Base-by-base conservation (phyloP, 179 eudicot species). In the Sideroxylon spinosum region DNA sequence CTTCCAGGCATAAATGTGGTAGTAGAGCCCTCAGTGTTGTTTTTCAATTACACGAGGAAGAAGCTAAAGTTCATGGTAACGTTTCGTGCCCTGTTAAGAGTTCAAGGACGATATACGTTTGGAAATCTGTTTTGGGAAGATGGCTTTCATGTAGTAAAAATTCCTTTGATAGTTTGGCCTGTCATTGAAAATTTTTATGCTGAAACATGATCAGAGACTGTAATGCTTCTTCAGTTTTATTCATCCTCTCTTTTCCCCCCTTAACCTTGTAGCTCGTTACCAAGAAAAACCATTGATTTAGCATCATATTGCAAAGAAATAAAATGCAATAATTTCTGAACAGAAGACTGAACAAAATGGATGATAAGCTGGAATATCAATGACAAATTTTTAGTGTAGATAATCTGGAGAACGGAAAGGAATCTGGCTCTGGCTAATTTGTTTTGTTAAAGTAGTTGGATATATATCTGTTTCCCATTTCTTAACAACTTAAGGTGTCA, bases 101-200 rank as follows among this genome's bases (percentile, higher is more conserved):
- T 83, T 49, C 84, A 79, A 53, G 88, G 86, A 20, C 73, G 85
- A 72, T 85, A 83, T 78, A 50, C 86, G 7, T 87, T 87, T 85
- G 90, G 90, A 16, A 75, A 78, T 76, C 76, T 87, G 64, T 81
- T 68, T 32, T 85, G 86, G 90, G 85, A 81, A 52, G 86, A 85
- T 79, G 84, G 84, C 44, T 70, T 55, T 6, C 86, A 87, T 62
- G 74, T 81, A 12, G 88, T 85, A 23, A 81, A 75, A 57, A 79
- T 78, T 12, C 86, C 89, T 0, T 76, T 85, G 80, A 74, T 81
- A 28, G 86, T 81, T 46, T 68, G 85, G 64, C 71, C 68, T 74
- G 74, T 83, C 9, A 74, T 82, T 25, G 74, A 80, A 65, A 69
- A 78, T n/a, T 68, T 61, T 16, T 84, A 84, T 74, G 44, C 83